Percentiles rank a stretch among this genome's conserved stretches.
Evolutionary conservation across 1,284 basidiomycete species (phyloP).

Genomic region (Trametes hirsuta): DNA sequence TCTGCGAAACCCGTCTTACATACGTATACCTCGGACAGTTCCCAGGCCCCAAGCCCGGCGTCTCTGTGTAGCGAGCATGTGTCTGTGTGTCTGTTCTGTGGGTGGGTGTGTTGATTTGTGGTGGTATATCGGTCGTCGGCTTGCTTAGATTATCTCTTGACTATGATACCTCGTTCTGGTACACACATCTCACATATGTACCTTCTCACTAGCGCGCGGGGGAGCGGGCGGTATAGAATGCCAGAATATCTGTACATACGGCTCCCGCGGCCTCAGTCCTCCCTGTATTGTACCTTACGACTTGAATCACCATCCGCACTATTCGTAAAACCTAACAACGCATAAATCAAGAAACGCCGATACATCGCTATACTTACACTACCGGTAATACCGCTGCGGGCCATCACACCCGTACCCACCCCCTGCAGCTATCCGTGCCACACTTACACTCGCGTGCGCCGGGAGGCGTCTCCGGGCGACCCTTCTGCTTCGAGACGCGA

Average conservation of each 20-base stretch:
- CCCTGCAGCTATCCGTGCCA: conserved; percentile 27
- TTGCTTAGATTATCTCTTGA: too few relatives aligned
- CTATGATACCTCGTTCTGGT: too few relatives aligned
- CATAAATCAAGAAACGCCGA: neutral
- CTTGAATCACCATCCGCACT: neutral
- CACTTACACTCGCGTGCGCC: conserved; percentile 28
- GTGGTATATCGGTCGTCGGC: too few relatives aligned
- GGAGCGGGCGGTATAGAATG: neutral
- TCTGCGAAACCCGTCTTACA: too few relatives aligned
- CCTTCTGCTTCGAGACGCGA: conserved; percentile 34
- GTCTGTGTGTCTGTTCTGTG: too few relatives aligned
- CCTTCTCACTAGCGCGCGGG: too few relatives aligned
- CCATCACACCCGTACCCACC: conserved; percentile 30
- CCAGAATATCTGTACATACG: neutral
- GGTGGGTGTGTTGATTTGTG: too few relatives aligned
- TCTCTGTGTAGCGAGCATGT: too few relatives aligned
- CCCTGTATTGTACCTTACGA: neutral
- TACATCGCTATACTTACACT: neutral
- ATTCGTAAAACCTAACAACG: too few relatives aligned
- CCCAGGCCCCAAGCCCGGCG: too few relatives aligned
- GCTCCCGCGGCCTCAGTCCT: neutral
- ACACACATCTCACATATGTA: too few relatives aligned
- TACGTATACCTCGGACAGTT: too few relatives aligned
- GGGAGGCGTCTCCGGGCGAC: conserved; percentile 17
- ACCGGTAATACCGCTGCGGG: neutral